phyloP scores from a whole-genome alignment of 2,329 filamentous ascomycete genomes.

The Cordyceps pruinosa region DNA sequence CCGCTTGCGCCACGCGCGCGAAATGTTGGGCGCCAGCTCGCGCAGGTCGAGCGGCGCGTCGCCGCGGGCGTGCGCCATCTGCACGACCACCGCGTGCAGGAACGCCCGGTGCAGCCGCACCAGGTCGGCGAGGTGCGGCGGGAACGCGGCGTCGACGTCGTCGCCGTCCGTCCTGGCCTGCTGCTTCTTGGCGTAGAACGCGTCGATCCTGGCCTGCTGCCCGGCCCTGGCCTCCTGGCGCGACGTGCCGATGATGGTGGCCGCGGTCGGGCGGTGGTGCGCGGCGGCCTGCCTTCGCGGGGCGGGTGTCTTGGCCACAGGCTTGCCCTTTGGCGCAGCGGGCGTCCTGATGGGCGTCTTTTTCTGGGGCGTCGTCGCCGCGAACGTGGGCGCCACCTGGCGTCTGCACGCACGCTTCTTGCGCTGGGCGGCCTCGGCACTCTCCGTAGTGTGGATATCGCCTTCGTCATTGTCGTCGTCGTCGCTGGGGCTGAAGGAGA shows the following conservation, averaged over 20 bases:
- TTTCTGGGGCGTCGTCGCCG: not conserved
- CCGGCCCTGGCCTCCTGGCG: conserved; percentile 22
- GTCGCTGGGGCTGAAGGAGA: conserved; percentile 9
- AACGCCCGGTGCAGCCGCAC: conserved; percentile 60
- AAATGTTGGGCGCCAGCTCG: conserved; percentile 53
- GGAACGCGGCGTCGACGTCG: conserved; percentile 29
- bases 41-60: conserved; percentile 57
- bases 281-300: conserved; percentile 23
- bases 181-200: conserved; percentile 29
- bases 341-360: not conserved
- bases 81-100: conserved; percentile 59
- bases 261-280: conserved; percentile 26
- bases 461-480: not conserved
- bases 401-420: conserved; percentile 8
- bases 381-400: not conserved
- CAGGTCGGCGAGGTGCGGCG: conserved; percentile 50
- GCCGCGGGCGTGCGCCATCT: conserved; percentile 62
- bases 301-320: conserved; percentile 22
- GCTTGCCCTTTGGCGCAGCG: conserved; percentile 24
- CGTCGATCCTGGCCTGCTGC: conserved; percentile 35
- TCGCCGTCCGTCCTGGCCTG: conserved; percentile 23
- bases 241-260: conserved; percentile 26
- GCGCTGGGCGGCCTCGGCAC: not conserved
- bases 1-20: conserved; percentile 66
- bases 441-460: not conserved